A percentile compares a stretch with the other conserved stretches of the same genome.
These are phyloP conservation scores for Tetraselmis striata DNA, from an alignment of 139 green algal species.

Conservation along the genomic window DNA sequence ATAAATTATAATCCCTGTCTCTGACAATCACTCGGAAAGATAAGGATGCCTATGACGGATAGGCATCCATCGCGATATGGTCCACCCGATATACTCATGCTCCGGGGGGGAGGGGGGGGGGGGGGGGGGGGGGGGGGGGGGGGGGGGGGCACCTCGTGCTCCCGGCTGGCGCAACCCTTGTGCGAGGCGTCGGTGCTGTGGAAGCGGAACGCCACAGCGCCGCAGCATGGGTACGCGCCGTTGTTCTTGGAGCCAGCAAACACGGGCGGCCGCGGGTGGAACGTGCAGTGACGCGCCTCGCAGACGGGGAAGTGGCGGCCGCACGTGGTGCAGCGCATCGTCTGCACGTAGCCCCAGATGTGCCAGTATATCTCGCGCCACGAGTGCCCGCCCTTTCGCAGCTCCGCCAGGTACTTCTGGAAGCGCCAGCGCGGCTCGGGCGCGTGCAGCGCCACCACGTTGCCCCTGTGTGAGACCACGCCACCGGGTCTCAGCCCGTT, in stretches of 20 bases:
- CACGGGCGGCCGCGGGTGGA: conserved; percentile 4
- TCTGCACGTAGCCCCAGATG: conserved; percentile 1
- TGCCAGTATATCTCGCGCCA: conserved; percentile 10
- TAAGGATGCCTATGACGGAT: no score
- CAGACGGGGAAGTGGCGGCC: neutral
- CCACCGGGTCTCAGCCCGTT: neutral
- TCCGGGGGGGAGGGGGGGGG: no score
- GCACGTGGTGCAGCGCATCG: neutral
- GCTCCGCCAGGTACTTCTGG: neutral
- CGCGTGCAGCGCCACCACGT: neutral
- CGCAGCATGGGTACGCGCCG: neutral
- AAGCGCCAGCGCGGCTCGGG: neutral
- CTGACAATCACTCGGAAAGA: no score
- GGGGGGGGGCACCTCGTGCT: neutral
- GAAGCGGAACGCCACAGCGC: neutral
- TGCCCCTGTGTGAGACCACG: neutral
- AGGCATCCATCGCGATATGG: no score
- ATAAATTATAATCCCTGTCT: no score
- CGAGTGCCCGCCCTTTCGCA: neutral
- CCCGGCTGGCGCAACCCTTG: neutral
- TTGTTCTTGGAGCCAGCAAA: neutral
- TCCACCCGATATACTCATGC: no score
- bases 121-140: no score
- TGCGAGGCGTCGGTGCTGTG: neutral
- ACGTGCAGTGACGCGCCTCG: neutral